phyloP scores from a whole-genome alignment of 441 rosid species.

The Bruguiera hainesii region DNA sequence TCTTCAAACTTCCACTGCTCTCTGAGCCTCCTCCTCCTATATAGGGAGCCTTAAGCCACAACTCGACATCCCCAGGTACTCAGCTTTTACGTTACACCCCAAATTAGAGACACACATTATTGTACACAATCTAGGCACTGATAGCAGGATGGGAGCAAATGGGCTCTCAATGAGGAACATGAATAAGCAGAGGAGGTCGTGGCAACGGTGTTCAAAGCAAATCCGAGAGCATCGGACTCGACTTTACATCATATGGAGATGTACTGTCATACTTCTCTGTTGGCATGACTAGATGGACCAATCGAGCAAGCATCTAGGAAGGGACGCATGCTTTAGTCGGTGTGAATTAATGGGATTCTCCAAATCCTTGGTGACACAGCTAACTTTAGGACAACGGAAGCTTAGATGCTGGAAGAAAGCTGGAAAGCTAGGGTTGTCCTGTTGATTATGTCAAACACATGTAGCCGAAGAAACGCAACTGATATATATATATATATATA shows the following conservation, averaged over 20 bases:
- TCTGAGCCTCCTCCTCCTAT: neutral
- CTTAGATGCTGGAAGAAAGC: neutral
- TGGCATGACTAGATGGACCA: constrained; percentile 27
- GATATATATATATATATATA: neutral
- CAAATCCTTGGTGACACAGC: neutral
- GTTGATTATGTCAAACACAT: neutral
- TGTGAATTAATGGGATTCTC: too few relatives aligned
- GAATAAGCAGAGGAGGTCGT: constrained; percentile 32
- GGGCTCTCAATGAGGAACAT: constrained; percentile 17
- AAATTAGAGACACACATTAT: too few relatives aligned
- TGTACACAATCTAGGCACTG: neutral
- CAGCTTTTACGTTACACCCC: neutral
- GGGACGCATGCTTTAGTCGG: too few relatives aligned
- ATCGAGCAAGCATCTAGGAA: neutral
- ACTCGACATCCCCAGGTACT: neutral
- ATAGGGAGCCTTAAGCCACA: neutral
- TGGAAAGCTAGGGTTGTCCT: neutral
- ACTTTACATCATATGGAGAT: constrained; percentile 61
- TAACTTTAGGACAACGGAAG: neutral
- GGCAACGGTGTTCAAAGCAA: constrained; percentile 44
- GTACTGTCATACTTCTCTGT: constrained; percentile 48
- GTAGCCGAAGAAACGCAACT: neutral
- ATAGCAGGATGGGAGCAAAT: constrained; percentile 11
- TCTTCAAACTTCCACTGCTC: neutral
- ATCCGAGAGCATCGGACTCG: constrained; percentile 50